These are phyloP conservation scores for Phytophthora vignae DNA, from an alignment of 352 stramenopile genomes.

Conservation along the genomic window DNA sequence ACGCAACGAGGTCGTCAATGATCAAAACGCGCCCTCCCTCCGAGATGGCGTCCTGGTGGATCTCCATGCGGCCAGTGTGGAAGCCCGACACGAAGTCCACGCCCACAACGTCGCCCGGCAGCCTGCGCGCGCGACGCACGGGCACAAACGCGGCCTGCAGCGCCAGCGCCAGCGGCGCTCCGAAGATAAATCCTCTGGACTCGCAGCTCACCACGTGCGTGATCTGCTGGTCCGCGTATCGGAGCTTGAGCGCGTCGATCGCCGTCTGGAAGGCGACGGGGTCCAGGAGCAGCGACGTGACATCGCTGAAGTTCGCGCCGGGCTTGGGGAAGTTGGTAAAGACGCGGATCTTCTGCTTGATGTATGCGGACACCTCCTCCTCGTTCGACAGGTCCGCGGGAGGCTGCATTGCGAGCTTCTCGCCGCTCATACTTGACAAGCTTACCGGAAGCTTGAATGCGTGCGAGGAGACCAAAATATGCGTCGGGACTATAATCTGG, in stretches of 20 bases:
- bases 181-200: constrained; percentile 86
- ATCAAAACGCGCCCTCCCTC: constrained; percentile 75
- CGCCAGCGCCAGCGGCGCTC: constrained; percentile 73
- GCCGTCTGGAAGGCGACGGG: constrained; percentile 74
- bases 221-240: constrained; percentile 66
- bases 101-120: constrained; percentile 77
- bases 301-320: constrained; percentile 71
- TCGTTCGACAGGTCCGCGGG: constrained; percentile 54
- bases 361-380: constrained; percentile 63
- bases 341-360: constrained; percentile 74
- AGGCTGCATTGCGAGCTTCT: constrained; percentile 20
- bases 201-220: constrained; percentile 87
- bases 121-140: constrained; percentile 64
- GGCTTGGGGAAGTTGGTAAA: constrained; percentile 71
- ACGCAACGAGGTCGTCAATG: constrained; percentile 84
- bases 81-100: constrained; percentile 86
- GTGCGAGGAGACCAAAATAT: not conserved
- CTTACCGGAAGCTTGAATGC: constrained; percentile 8
- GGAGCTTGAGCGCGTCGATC: constrained; percentile 73
- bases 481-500: constrained; percentile 19
- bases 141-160: constrained; percentile 75
- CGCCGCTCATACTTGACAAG: constrained; percentile 30
- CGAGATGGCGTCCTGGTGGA: constrained; percentile 83
- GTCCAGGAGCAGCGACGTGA: constrained; percentile 78
- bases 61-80: constrained; percentile 77